Base-by-base conservation (phyloP, 148 eudicot species). In the Polygonum aviculare region DNA sequence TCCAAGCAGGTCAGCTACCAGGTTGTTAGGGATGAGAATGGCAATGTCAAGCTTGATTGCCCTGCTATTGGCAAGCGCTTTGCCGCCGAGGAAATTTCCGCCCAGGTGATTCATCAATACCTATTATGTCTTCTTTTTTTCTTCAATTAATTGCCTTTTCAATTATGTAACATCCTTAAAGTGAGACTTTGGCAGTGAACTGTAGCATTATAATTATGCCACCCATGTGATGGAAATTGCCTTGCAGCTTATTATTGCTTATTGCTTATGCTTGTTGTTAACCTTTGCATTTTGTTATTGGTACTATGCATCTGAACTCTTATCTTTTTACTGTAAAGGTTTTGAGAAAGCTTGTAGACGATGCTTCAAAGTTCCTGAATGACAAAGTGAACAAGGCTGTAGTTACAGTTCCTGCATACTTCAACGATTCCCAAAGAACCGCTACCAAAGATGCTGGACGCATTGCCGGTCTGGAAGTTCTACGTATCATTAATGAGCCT, bases 401-500 rank as follows among this genome's bases (percentile, higher is more conserved):
- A 16, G 74, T 77, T 36, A 77, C 79, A 49, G 79, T 77, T 33
- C 79, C 79, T 52, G 79, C 79, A 12, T 77, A 77, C 74, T 77
- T 77, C 49, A 77, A 77, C 70, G 79, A 77, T 51, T 77, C 79
- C 26, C 79, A 77, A 77, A 77, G 79, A 70, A 77, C 79, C 2
- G 79, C 79, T n/a, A 77, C 79, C 19, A 77, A 77, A 60, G 76
- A 72, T 79, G 88, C 88, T 63, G 88, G 88, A 47, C 85, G 86
- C 3, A 86, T 86, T 47, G 88, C 88, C 65, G 88, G 88, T 35
- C 73, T 86, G 74, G 88, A 86, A 18, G 88, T 86, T 69, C 84
- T 86, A 41, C 80, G 88, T 35, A 86, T 86, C 11, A 83, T 86
- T 65, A 86, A 86, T 78, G 88, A 86, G 36, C 88, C 88, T 11